A percentile compares a stretch with the other conserved stretches of the same genome.
These are phyloP conservation scores for Candida multigemmis DNA, from an alignment of 805 yeast genomes.

Conservation along the genomic window DNA sequence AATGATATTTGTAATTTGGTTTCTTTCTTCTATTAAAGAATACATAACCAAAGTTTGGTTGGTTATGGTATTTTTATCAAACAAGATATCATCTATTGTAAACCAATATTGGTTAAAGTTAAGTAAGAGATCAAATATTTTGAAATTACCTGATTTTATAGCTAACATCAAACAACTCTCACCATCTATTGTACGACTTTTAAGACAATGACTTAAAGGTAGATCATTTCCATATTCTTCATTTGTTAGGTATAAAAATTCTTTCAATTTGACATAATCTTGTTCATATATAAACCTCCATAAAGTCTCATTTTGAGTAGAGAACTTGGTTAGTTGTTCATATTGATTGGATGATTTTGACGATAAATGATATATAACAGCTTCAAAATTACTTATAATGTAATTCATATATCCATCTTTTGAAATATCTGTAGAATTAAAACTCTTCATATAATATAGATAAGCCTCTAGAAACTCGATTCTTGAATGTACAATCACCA, in stretches of 20 bases:
- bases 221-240: slow-evolving; percentile 5
- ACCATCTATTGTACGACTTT: slow-evolving; percentile 37
- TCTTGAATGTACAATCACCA: slow-evolving; percentile 59
- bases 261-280: slow-evolving; percentile 10
- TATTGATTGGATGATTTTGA: slow-evolving; percentile 5
- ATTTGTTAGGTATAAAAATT: slow-evolving; percentile 7
- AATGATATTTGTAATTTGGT: slow-evolving; percentile 37
- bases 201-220: slow-evolving; percentile 12
- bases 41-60: slow-evolving; percentile 50
- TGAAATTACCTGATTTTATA: slow-evolving; percentile 36
- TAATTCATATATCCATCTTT: slow-evolving; percentile 64
- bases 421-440: slow-evolving; percentile 27
- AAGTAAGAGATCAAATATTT: slow-evolving; percentile 38
- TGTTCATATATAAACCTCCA: slow-evolving; percentile 41
- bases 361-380: slow-evolving; percentile 57
- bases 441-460: slow-evolving; percentile 55
- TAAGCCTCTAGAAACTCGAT: slow-evolving; percentile 54
- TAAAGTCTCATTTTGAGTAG: slow-evolving; percentile 40
- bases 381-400: slow-evolving; percentile 76
- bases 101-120: slow-evolving; percentile 38
- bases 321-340: slow-evolving; percentile 24
- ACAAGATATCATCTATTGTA: slow-evolving; percentile 57
- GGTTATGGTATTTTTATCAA: slow-evolving; percentile 45
- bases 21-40: slow-evolving; percentile 50
- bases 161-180: slow-evolving; percentile 67